These are phyloP conservation scores for Xylaria sp. DNA, from an alignment of 2,329 filamentous ascomycete genomes.

Conservation along the genomic window DNA sequence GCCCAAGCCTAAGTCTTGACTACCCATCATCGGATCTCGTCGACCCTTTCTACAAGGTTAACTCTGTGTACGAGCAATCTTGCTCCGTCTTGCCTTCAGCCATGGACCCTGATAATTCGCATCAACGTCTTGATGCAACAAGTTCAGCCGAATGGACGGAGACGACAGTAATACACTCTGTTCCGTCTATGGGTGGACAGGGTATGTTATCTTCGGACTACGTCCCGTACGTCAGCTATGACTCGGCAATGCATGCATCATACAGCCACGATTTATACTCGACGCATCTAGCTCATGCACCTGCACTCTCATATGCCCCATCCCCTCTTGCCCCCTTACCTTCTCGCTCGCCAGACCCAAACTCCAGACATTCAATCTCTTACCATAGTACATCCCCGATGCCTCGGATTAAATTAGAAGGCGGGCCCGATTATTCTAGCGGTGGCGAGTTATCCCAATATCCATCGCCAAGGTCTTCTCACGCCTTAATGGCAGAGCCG, in stretches of 20 bases:
- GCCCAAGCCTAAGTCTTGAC: conserved; percentile 54
- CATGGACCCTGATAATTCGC: conserved; percentile 52
- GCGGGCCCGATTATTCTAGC: conserved; percentile 50
- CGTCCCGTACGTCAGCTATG: conserved; percentile 61
- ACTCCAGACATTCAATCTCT: conserved; percentile 47
- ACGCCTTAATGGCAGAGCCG: conserved; percentile 49
- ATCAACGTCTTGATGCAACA: conserved; percentile 55
- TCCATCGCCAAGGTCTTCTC: conserved; percentile 54
- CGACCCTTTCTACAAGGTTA: conserved; percentile 57
- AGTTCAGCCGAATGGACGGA: conserved; percentile 58
- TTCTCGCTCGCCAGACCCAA: conserved; percentile 48
- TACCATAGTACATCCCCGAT: conserved; percentile 50
- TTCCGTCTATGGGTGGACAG: conserved; percentile 55
- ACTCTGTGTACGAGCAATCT: conserved; percentile 54
- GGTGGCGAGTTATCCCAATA: conserved; percentile 54
- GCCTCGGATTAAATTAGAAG: conserved; percentile 56
- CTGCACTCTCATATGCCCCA: conserved; percentile 43
- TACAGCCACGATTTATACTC: conserved; percentile 62
- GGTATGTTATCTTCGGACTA: conserved; percentile 62
- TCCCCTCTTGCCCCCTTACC: conserved; percentile 46
- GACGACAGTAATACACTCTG: conserved; percentile 53
- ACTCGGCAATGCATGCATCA: conserved; percentile 52
- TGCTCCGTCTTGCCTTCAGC: conserved; percentile 52
- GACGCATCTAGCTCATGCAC: conserved; percentile 51
- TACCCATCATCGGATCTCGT: conserved; percentile 59